phyloP scores from a whole-genome alignment of 2,329 filamentous ascomycete species.

The Septoria petroselini region DNA sequence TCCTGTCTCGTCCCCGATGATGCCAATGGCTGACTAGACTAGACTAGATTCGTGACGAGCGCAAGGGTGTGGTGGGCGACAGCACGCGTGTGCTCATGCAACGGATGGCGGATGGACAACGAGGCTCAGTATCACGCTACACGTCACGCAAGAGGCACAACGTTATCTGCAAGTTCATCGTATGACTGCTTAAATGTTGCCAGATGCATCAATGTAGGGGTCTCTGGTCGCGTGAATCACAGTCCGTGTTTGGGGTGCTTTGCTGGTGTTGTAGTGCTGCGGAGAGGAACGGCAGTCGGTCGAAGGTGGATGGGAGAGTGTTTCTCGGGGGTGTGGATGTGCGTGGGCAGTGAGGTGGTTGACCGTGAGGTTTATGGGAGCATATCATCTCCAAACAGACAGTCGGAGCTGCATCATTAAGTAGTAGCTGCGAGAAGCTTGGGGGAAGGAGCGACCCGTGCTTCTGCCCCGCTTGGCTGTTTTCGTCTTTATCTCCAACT shows the following conservation, averaged over 20 bases:
- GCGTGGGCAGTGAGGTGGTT: too few species aligned
- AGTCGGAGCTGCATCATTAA: too few species aligned
- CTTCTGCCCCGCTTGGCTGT: too few species aligned
- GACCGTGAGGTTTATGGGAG: too few species aligned
- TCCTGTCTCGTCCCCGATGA: too few species aligned
- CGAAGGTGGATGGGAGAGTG: neutral
- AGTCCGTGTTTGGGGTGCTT: neutral
- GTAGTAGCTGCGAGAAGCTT: too few species aligned
- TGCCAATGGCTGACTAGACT: neutral
- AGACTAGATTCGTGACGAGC: neutral
- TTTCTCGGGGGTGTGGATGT: too few species aligned
- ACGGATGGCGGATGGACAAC: conserved; percentile 3
- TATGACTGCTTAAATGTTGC: conserved; percentile 22
- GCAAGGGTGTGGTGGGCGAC: neutral
- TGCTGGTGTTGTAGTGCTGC: neutral
- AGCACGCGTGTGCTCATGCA: neutral
- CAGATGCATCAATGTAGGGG: conserved; percentile 17
- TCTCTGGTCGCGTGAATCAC: conserved; percentile 12
- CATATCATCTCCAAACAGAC: too few species aligned
- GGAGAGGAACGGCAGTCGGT: neutral
- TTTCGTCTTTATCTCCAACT: too few species aligned
- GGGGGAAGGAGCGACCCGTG: too few species aligned
- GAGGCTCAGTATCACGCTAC: conserved; percentile 20
- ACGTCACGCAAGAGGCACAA: conserved; percentile 24
- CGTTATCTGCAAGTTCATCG: conserved; percentile 24